A percentile compares a stretch with the other conserved stretches of the same genome.
phyloP scores from a whole-genome alignment of 306 rosid genomes.

The Glycine soja region DNA sequence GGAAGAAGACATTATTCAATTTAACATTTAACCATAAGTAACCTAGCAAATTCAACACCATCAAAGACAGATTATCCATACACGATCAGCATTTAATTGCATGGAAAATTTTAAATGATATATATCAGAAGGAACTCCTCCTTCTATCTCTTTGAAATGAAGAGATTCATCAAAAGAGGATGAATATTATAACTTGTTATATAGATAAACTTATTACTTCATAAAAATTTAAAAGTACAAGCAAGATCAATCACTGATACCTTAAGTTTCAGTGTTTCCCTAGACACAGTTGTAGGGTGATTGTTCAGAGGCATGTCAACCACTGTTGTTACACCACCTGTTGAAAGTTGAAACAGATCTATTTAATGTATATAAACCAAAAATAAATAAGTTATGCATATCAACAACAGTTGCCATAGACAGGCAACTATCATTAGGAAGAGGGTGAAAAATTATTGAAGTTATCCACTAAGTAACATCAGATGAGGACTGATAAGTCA shows the following conservation, averaged over 20 bases:
- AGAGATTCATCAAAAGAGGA: constrained; percentile 5
- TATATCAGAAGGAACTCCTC: constrained; percentile 20
- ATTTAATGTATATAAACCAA: constrained; percentile 23
- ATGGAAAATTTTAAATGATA: neutral
- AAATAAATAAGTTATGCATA: constrained; percentile 13
- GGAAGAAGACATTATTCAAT: constrained; percentile 23
- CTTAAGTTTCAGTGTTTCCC: constrained; percentile 85
- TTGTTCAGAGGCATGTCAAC: constrained; percentile 99
- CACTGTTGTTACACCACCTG: constrained; percentile 94
- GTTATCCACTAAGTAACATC: constrained; percentile 27
- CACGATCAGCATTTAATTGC: neutral
- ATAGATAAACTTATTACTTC: neutral
- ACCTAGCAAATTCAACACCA: constrained; percentile 17
- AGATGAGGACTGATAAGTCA: constrained; percentile 15
- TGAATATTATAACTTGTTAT: neutral
- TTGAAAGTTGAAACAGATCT: constrained; percentile 41
- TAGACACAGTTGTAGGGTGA: constrained; percentile 83
- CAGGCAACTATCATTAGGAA: constrained; percentile 1
- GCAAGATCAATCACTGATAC: constrained; percentile 46
- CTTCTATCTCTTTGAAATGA: constrained; percentile 11
- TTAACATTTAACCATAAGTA: constrained; percentile 5
- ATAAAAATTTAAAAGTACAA: neutral
- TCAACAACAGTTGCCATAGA: neutral
- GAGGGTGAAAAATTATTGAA: constrained; percentile 1
- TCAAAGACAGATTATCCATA: constrained; percentile 26